Percentiles rank a stretch among this genome's conserved stretches.
phyloP scores from a whole-genome alignment of 805 yeast species.

The Metschnikowia anglica region DNA sequence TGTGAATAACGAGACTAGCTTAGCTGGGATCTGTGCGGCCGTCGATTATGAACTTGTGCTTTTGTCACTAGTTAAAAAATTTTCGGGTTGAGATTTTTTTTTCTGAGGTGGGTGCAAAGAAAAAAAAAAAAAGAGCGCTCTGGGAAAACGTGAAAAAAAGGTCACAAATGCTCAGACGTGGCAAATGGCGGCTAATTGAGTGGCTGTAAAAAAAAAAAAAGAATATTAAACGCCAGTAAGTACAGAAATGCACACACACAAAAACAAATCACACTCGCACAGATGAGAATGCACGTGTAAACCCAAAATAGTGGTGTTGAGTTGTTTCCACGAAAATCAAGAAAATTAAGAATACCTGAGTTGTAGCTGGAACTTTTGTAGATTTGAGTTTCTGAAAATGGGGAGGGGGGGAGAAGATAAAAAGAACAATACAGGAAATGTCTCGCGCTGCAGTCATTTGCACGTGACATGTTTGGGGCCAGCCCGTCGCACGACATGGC shows the following conservation, averaged over 20 bases:
- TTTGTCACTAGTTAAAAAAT: conserved; percentile 13
- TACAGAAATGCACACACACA: neutral
- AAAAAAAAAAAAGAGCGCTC: conserved; percentile 6
- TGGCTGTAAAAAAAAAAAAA: conserved; percentile 5
- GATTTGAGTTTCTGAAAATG: too few relatives aligned
- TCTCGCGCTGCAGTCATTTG: too few relatives aligned
- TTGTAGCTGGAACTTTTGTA: neutral
- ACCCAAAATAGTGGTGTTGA: neutral
- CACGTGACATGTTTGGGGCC: too few relatives aligned
- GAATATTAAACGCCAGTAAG: neutral
- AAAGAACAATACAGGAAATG: too few relatives aligned
- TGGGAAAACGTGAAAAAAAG: conserved; percentile 7
- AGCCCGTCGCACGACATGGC: too few relatives aligned
- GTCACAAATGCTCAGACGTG: conserved; percentile 11
- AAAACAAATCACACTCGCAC: neutral
- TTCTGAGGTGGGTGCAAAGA: conserved; percentile 10
- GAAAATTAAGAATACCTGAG: too few relatives aligned
- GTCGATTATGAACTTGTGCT: conserved; percentile 7
- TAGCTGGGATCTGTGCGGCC: conserved; percentile 5
- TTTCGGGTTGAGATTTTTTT: conserved; percentile 13
- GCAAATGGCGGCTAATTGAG: conserved; percentile 3
- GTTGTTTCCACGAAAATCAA: neutral
- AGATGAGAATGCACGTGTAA: neutral
- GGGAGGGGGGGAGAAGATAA: too few relatives aligned
- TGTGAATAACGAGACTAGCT: neutral